Evolutionary conservation across 805 yeast genomes (phyloP), one percentile per base, ranked within the genome.

Genomic region (Wickerhamomyces bovis): DNA sequence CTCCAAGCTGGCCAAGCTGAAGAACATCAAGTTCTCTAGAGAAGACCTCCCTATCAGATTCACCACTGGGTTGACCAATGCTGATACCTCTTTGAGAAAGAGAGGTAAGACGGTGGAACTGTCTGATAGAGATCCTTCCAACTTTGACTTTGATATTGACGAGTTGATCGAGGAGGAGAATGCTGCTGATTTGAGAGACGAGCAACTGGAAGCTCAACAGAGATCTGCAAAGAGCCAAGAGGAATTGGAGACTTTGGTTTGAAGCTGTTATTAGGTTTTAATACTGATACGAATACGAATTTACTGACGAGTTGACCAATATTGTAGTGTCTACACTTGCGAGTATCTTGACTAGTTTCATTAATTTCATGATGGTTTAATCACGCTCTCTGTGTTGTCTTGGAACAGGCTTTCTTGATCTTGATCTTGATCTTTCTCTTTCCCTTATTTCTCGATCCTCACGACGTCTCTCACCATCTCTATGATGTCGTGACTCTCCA

Each of bases 91-190:
- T n/a, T 35, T 44, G 10, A 44, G 57, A 30, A 54, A 55, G 43
- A 58, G 62, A 55, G 55, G 49, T 40, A 48, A 46, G 16, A 45
- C 35, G 16, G 23, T 39, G 6, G 45, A 39, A 7, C 33, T 42
- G 10, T 16, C 20, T 0, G 47, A 47, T 12, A 36, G 41, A 4
- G 56, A 60, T 42, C 64, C 62, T 13, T 53, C 59, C 9, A 19
- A 52, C 6, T 60, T 45, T 41, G 64, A 60, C 48, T 60, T 47
- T 38, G 64, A 60, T 44, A 33, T 60, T 10, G 64, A 60, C 41
- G 62, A 55, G 19, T 46, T 59, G 18, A 56, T 58, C 23, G 47
- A 51, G 18, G 55, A 57, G 9, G 61, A 51, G 18, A 23, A 44
- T 2, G 40, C 44, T 16, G 53, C 53, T 18, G 57, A 57, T 38